Evolutionary conservation across 1,284 basidiomycete species (phyloP), one percentile per base, ranked within the genome.

Genomic region (Ganoderma sinense): DNA sequence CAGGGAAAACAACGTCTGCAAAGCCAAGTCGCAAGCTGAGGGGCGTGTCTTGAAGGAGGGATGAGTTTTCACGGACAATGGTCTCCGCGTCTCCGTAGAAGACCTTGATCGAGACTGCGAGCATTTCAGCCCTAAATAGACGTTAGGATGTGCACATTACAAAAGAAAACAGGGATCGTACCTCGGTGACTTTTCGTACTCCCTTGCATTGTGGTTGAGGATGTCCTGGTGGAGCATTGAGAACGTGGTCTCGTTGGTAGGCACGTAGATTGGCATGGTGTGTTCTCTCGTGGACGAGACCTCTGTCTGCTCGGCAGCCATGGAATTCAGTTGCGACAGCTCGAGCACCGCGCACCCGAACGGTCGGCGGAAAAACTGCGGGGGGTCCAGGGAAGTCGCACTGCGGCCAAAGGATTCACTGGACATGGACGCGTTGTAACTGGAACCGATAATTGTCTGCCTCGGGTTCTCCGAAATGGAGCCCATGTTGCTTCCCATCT

Each of bases 181-280:
- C 93, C 95, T 89, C 0, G 92, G 78, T 1, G 94, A 95, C 77
- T 94, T 96, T 77, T 95, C 94, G 75, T 91, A 97, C 75, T 97
- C 94, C 77, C 91, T 92, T 18, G 83, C 84, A 69, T 95, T 92
- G 69, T 89, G 89, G 23, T 90, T 90, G 72, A 99, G 94, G 79
- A 99, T 95, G 79, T 97, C 96, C 81, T 98, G 96, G 80, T 99
- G 97, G 55, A 99, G 86, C 82, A 94, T 97, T 8, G 95, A 95
- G 79, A 98, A 98, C 23, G 91, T 88, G 1, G 90, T 88, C 79
- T 99, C 97, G 75, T 94, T 94, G 10, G 86, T 86, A 0, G 97
- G 94, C 0, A 93, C 87, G 75, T 90, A 97, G 70, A 99, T 98
- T 0, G 94, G 94, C 92, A 99, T 97, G 3, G 88, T 88, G 75